Percentiles rank a stretch among this genome's conserved stretches.
Conservation (phyloP, 2,329 filamentous ascomycete genomes). For the Trichoderma endophyticum region DNA sequence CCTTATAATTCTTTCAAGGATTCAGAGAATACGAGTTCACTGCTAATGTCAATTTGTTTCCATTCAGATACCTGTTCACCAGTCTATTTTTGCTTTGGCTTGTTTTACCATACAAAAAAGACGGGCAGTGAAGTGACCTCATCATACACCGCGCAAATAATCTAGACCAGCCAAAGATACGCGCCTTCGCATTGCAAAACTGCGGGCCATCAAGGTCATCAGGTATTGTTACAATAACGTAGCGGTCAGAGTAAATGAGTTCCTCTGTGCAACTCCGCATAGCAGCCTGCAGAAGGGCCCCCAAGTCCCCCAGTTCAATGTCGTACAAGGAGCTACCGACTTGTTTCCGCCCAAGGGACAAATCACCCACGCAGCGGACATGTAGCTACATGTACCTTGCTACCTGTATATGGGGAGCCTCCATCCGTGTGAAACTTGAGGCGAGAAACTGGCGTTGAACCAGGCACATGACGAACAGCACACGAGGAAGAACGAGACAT, state of each 20-base stretch:
- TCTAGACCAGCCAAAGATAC: not conserved
- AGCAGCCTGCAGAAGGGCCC: not conserved
- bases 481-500: not conserved
- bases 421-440: constrained; percentile 7
- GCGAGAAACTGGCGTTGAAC: not conserved
- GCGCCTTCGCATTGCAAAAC: not conserved
- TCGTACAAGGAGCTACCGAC: not conserved
- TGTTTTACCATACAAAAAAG: not conserved
- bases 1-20: not conserved
- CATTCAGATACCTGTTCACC: not conserved
- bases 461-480: constrained; percentile 1
- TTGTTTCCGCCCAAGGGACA: not conserved
- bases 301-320: not conserved
- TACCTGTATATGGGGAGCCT: not conserved
- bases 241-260: not conserved
- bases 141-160: not conserved
- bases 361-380: not conserved
- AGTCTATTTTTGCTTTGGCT: not conserved
- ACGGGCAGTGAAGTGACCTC: not conserved
- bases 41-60: not conserved
- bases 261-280: constrained; percentile 13
- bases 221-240: constrained; percentile 1
- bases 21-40: not conserved
- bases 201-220: constrained; percentile 3
- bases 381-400: not conserved